These are phyloP conservation scores for Pseudopyricularia cyperi DNA, from an alignment of 2,329 filamentous ascomycete species.

Conservation along the genomic window DNA sequence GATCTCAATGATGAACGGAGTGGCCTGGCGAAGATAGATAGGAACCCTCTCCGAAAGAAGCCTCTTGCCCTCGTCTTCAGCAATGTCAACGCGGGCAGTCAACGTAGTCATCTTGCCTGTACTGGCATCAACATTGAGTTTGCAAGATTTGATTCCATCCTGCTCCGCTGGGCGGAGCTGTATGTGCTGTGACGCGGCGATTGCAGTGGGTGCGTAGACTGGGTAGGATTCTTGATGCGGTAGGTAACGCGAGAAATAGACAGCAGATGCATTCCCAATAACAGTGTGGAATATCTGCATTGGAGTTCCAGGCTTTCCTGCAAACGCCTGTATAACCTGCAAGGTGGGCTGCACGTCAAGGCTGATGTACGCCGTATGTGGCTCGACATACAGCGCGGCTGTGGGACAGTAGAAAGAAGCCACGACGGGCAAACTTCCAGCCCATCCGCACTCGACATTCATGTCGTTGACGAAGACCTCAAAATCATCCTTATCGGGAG, in stretches of 20 bases:
- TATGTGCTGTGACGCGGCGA: not conserved
- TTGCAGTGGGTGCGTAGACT: conserved; percentile 7
- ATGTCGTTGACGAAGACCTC: conserved; percentile 20
- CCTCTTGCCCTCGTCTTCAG: conserved; percentile 17
- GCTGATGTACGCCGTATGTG: conserved; percentile 16
- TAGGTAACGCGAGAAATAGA: conserved; percentile 23
- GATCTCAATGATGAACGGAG: conserved; percentile 26
- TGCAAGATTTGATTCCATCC: conserved; percentile 12
- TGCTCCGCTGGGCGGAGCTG: conserved; percentile 2
- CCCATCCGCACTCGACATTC: conserved; percentile 15
- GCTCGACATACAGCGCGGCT: conserved; percentile 18
- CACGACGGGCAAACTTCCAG: conserved; percentile 22
- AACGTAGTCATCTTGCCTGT: conserved; percentile 19
- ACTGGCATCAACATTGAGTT: conserved; percentile 15
- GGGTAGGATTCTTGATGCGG: conserved; percentile 20
- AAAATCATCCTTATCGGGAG: conserved; percentile 16
- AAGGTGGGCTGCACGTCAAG: conserved; percentile 16
- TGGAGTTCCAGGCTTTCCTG: conserved; percentile 10
- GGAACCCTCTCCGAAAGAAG: conserved; percentile 23
- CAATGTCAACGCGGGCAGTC: conserved; percentile 26
- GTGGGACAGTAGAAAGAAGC: conserved; percentile 27
- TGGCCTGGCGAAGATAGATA: conserved; percentile 22
- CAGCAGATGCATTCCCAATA: conserved; percentile 13
- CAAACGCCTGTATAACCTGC: conserved; percentile 13
- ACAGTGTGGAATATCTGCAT: conserved; percentile 19